Conservation (phyloP, 176 grass and related monocot genomes). For the Hordeum vulgare region DNA sequence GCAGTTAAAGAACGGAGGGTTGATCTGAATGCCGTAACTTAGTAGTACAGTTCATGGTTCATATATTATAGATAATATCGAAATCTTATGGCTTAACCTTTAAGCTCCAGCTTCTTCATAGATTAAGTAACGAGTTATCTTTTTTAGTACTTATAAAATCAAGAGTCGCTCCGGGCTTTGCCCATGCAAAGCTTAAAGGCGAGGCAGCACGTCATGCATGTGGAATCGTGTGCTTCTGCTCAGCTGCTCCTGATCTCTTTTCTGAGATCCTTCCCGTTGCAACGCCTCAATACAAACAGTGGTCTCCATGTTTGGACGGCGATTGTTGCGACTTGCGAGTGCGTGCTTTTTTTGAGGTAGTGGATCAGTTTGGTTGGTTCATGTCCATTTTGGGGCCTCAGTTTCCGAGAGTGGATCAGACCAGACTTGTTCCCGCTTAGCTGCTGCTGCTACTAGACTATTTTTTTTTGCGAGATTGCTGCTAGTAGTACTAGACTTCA, state of each 20-base stretch:
- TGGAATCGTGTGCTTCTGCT: background rate
- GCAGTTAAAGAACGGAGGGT: background rate
- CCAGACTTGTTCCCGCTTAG: background rate
- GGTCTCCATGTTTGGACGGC: background rate
- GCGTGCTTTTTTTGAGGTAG: too few species aligned
- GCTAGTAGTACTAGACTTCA: background rate
- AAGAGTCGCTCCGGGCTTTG: background rate
- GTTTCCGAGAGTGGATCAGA: background rate
- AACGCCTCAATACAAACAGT: background rate
- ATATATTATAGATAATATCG: background rate
- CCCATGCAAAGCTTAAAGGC: background rate
- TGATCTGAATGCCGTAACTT: background rate
- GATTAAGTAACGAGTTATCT: background rate
- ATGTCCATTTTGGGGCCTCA: background rate
- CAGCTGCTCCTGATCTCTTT: too few species aligned
- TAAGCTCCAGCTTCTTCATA: background rate
- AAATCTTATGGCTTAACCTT: background rate
- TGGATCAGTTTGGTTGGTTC: background rate
- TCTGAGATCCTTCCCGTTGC: background rate
- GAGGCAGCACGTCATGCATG: background rate
- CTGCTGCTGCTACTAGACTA: too few species aligned
- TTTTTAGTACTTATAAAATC: background rate
- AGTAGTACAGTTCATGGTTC: too few species aligned
- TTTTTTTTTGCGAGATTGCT: too few species aligned
- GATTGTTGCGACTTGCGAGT: background rate